phyloP scores from a whole-genome alignment of 257 asterid species.

The Plantago elongata region DNA sequence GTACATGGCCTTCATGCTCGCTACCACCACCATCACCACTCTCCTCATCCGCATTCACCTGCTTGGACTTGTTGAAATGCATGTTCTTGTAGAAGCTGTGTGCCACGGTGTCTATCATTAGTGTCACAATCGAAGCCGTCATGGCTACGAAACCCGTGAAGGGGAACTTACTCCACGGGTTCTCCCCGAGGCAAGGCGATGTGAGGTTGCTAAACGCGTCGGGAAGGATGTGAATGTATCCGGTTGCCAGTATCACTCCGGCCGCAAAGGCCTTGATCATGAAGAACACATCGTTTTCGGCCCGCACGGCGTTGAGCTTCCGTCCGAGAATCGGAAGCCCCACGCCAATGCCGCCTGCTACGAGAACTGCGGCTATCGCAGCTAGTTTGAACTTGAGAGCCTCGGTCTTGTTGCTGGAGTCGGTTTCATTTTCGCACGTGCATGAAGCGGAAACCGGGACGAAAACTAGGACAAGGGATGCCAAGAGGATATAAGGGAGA shows the following conservation, averaged over 20 bases:
- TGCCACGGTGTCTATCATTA: conserved; percentile 49
- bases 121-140: conserved; percentile 49
- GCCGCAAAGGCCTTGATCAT: conserved; percentile 67
- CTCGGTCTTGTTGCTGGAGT: conserved; percentile 17
- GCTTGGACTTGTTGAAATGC: conserved; percentile 36
- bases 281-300: conserved; percentile 60
- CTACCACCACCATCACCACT: conserved; percentile 18
- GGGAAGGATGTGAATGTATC: conserved; percentile 58
- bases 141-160: conserved; percentile 48
- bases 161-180: conserved; percentile 54
- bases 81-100: conserved; percentile 37
- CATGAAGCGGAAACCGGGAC: conserved; percentile 18
- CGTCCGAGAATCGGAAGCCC: conserved; percentile 49
- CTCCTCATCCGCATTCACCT: conserved; percentile 28
- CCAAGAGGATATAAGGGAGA: conserved; percentile 11
- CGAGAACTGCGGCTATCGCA: conserved; percentile 40
- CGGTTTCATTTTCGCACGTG: conserved; percentile 24
- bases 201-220: conserved; percentile 42
- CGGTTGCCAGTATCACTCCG: conserved; percentile 58
- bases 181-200: conserved; percentile 41
- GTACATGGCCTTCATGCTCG: conserved; percentile 27
- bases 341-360: conserved; percentile 46
- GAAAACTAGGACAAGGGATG: conserved; percentile 17
- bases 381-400: conserved; percentile 45
- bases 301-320: conserved; percentile 27